Evolutionary conservation across 306 rosid species (phyloP), one percentile per base, ranked within the genome.

Genomic region (Prunus mongolica): DNA sequence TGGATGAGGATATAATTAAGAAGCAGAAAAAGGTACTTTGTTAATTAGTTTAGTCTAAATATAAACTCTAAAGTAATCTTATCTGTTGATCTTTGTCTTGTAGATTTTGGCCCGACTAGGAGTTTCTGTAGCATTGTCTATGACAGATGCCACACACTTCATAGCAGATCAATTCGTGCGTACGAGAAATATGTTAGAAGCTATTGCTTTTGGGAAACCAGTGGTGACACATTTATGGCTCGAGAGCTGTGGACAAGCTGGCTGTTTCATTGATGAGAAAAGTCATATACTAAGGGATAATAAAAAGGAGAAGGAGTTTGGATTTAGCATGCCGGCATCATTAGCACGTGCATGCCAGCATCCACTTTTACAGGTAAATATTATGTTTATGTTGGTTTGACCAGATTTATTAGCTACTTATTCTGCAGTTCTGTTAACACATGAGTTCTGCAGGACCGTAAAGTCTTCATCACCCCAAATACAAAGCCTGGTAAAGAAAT

Each of bases 181-280:
- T 4, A 92, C 98, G 30, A 90, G 96, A 78, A 96, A 92, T 85
- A 89, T 96, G 96, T 82, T 96, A 77, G 96, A 89, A 83, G 98
- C 99, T 67, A 96, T 96, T 73, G 96, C 99, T 76, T 82, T 69
- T 56, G 93, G 97, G 45, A 92, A 96, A 85, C 93, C 89, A 57
- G 99, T 96, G 76, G 98, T 96, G 61, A 91, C 97, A n/a, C 98
- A 86, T 86, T 84, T 79, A 73, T 96, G 99, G 99, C 81, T 96
- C 38, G 93, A 92, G 68, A 91, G 93, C 83, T 96, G 98, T 80
- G 99, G 98, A 65, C 93, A 92, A 87, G 97, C 98, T 57, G 86
- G 82, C 78, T 91, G 97, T 85, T 88, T 92, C 81, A 83, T 96
- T 13, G 99, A 96, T 38, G 98, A 96, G 89, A 92, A 84, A 81